A percentile compares a stretch with the other conserved stretches of the same genome.
Conservation (phyloP, 2,329 filamentous ascomycete species). For the Pyricularia pennisetigena region DNA sequence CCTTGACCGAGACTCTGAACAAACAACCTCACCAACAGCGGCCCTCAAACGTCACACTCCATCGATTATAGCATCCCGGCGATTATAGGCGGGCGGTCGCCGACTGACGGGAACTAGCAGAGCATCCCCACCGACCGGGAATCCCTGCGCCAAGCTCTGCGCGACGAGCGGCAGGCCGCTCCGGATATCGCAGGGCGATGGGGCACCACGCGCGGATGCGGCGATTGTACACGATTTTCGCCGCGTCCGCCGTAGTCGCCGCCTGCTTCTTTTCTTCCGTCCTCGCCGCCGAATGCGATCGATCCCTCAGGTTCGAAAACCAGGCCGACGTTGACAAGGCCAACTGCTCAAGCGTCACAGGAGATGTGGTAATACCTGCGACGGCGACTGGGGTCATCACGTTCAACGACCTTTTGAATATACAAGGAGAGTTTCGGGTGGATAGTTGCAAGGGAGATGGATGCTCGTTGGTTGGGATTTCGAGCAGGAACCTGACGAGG, state of each 20-base stretch:
- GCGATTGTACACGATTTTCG: slow-evolving; percentile 4
- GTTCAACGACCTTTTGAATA: background rate
- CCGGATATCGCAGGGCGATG: background rate
- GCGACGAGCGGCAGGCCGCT: background rate
- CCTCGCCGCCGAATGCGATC: background rate
- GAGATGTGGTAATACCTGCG: background rate
- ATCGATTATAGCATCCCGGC: background rate
- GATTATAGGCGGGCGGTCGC: background rate
- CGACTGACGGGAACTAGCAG: background rate
- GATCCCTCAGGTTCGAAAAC: background rate
- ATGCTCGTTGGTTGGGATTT: background rate
- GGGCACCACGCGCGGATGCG: slow-evolving; percentile 3
- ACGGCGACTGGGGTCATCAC: slow-evolving; percentile 1
- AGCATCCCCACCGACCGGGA: background rate
- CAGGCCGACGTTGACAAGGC: slow-evolving; percentile 3
- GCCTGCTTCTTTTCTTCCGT: background rate
- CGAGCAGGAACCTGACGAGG: slow-evolving; percentile 1
- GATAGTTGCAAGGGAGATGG: background rate
- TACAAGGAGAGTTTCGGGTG: background rate
- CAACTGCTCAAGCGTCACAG: slow-evolving; percentile 2
- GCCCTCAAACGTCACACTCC: background rate
- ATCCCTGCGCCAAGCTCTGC: background rate
- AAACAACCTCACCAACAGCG: background rate
- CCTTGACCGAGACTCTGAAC: background rate
- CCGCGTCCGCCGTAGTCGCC: slow-evolving; percentile 3